Percentiles rank a stretch among this genome's conserved stretches.
Evolutionary conservation across 352 stramenopile genomes (phyloP).

Genomic region (Achlya hypogyna): DNA sequence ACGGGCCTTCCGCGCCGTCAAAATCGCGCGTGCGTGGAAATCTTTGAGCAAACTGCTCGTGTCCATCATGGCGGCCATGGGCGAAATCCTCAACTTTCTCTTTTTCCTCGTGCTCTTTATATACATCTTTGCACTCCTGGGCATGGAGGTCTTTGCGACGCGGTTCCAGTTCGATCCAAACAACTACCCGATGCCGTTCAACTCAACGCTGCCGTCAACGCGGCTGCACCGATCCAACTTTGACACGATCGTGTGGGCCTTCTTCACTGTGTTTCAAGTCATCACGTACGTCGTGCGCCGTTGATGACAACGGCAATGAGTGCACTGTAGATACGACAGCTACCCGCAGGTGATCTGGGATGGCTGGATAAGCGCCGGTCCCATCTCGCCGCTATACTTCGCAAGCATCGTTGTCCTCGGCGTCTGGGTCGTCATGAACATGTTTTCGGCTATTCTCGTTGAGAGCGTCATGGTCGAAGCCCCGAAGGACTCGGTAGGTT

Average conservation of each 20-base stretch:
- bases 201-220: conserved; percentile 1
- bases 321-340: conserved; percentile 48
- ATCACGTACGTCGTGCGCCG: conserved; percentile 38
- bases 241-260: conserved; percentile 71
- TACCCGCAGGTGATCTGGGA: conserved; percentile 90
- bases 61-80: conserved; percentile 83
- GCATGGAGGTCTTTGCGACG: conserved; percentile 92
- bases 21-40: conserved; percentile 85
- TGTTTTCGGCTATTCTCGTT: conserved; percentile 90
- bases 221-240: conserved; percentile 73
- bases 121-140: conserved; percentile 89
- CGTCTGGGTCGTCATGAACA: conserved; percentile 89
- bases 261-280: conserved; percentile 88
- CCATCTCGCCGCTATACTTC: conserved; percentile 61
- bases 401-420: conserved; percentile 83
- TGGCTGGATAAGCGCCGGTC: conserved; percentile 56
- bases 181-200: conserved; percentile 39
- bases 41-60: conserved; percentile 72
- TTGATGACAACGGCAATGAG: conserved; percentile 68
- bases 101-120: conserved; percentile 91
- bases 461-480: conserved; percentile 80
- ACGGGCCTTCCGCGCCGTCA: conserved; percentile 79
- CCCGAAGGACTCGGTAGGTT: not conserved
- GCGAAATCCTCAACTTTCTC: conserved; percentile 88
- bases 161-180: conserved; percentile 87